phyloP scores from a whole-genome alignment of 768 basidiomycete genomes.

The Hebeloma cylindrosporum region DNA sequence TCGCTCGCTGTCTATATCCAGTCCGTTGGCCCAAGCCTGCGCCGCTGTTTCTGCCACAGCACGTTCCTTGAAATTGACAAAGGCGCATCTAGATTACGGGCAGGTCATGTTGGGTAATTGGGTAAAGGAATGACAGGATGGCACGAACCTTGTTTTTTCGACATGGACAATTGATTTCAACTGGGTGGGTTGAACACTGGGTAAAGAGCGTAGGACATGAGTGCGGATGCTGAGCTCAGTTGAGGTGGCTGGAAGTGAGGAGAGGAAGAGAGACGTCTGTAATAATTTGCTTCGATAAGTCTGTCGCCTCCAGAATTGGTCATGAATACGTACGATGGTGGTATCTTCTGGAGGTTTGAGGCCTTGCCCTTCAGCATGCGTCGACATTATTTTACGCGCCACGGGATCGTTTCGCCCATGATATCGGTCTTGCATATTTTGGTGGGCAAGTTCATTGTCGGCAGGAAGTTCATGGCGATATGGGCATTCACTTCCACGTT shows the following conservation, averaged over 20 bases:
- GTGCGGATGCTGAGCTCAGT: constrained; percentile 78
- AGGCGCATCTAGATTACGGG: constrained; percentile 69
- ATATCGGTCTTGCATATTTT: constrained; percentile 94
- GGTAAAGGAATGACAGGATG: background rate
- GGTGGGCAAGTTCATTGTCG: constrained; percentile 80
- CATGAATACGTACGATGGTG: constrained; percentile 54
- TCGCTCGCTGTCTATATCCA: constrained; percentile 79
- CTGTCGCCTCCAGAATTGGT: too few relatives aligned
- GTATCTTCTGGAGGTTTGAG: constrained; percentile 88
- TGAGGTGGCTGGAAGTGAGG: constrained; percentile 66
- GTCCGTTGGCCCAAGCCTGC: constrained; percentile 84
- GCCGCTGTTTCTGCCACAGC: constrained; percentile 85
- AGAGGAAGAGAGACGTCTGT: constrained; percentile 85
- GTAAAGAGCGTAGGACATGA: constrained; percentile 64
- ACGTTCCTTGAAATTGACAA: constrained; percentile 89
- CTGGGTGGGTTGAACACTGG: constrained; percentile 59
- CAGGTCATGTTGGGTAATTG: background rate
- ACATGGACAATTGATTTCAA: constrained; percentile 87
- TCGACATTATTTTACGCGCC: constrained; percentile 82
- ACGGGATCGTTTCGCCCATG: constrained; percentile 94
- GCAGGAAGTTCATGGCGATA: constrained; percentile 92
- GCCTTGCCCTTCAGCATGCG: constrained; percentile 79
- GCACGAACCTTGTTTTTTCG: constrained; percentile 67
- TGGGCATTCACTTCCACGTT: constrained; percentile 87
- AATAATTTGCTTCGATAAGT: too few relatives aligned